Evolutionary conservation across 176 grass and related monocot genomes (phyloP).

Genomic region (Melocanna baccifera): DNA sequence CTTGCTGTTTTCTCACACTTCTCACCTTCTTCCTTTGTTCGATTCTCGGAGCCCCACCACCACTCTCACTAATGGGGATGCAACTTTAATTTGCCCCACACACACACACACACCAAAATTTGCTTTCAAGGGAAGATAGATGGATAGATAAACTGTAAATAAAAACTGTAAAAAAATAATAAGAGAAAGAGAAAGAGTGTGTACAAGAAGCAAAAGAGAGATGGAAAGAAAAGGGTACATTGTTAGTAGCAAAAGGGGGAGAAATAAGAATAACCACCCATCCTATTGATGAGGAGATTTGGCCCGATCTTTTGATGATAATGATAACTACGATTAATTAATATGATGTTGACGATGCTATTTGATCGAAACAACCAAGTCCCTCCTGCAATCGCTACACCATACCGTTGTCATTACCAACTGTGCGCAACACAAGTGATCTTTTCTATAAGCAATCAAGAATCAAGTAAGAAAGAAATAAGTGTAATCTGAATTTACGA

Average conservation of each 20-base stretch:
- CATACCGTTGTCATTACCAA: too few species aligned
- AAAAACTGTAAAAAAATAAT: background rate
- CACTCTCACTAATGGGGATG: background rate
- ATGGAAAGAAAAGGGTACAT: background rate
- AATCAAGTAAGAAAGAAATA: too few species aligned
- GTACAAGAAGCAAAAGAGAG: background rate
- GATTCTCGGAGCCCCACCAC: conserved; percentile 74
- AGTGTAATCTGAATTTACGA: too few species aligned
- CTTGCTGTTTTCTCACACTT: conserved; percentile 52
- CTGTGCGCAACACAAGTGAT: too few species aligned
- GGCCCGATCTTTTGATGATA: too few species aligned
- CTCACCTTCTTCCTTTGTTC: conserved; percentile 45
- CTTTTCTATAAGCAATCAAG: too few species aligned
- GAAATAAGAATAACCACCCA: background rate
- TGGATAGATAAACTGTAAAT: background rate
- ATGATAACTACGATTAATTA: too few species aligned
- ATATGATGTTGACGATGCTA: too few species aligned
- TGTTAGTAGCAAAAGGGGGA: background rate
- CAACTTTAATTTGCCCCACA: background rate
- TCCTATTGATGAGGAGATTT: too few species aligned
- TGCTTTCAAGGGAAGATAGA: conserved; percentile 35
- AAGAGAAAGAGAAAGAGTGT: background rate
- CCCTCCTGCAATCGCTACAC: too few species aligned
- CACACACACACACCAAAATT: conserved; percentile 26
- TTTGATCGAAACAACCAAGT: too few species aligned